Evolutionary conservation across 768 basidiomycete species (phyloP).

Genomic region (Scleroderma bovista): DNA sequence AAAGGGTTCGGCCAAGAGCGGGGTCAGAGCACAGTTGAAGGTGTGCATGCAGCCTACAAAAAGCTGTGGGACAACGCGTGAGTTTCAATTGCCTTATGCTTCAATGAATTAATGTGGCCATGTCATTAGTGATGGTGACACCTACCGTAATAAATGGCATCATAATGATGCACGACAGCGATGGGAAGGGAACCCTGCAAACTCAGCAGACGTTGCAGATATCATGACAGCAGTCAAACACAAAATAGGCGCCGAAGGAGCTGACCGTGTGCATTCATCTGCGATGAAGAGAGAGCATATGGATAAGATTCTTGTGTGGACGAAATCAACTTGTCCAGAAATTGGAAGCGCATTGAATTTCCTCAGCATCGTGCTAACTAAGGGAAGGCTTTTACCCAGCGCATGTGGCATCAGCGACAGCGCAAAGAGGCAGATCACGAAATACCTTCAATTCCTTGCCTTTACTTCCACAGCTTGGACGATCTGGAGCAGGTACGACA

Average conservation of each 20-base stretch:
- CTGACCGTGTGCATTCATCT: constrained; percentile 20
- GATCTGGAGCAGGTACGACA: neutral
- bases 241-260: constrained; percentile 13
- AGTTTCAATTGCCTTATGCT: neutral
- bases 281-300: constrained; percentile 16
- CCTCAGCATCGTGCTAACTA: too few species aligned
- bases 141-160: constrained; percentile 10
- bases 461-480: neutral
- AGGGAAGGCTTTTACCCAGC: too few species aligned
- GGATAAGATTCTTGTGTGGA: neutral
- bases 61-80: neutral
- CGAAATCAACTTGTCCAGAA: neutral
- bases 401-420: too few species aligned
- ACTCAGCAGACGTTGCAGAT: constrained; percentile 15
- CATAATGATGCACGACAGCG: constrained; percentile 15
- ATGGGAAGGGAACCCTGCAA: constrained; percentile 27
- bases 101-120: too few species aligned
- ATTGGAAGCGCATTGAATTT: neutral
- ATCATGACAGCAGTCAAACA: constrained; percentile 24
- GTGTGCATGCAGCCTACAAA: neutral
- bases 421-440: neutral
- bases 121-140: neutral
- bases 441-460: neutral
- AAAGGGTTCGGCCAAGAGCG: neutral
- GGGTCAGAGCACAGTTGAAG: neutral